Evolutionary conservation across 352 stramenopile genomes (phyloP).

Genomic region (Phytophthora uliginosa): DNA sequence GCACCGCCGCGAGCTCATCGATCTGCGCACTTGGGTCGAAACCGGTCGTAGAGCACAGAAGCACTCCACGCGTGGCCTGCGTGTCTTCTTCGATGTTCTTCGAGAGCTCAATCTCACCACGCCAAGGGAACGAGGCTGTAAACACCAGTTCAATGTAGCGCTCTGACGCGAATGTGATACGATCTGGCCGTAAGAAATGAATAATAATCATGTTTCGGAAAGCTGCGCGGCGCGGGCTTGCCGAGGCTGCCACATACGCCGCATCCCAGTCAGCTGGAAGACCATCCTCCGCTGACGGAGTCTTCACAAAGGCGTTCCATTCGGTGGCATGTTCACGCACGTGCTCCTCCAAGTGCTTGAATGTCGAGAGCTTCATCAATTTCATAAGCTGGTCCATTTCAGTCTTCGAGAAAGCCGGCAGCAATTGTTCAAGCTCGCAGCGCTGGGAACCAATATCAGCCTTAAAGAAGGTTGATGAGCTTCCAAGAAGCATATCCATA

Average conservation of each 20-base stretch:
- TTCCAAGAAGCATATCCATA: slow-evolving; percentile 76
- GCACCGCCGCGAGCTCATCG: slow-evolving; percentile 93
- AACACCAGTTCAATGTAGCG: slow-evolving; percentile 89
- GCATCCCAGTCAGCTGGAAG: slow-evolving; percentile 78
- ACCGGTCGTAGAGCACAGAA: slow-evolving; percentile 98
- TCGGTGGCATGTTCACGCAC: slow-evolving; percentile 63
- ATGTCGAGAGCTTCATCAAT: slow-evolving; percentile 76
- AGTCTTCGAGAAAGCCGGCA: slow-evolving; percentile 65
- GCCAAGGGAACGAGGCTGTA: slow-evolving; percentile 95
- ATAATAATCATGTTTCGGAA: slow-evolving; percentile 90
- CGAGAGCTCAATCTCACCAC: slow-evolving; percentile 94
- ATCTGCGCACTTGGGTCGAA: slow-evolving; percentile 99
- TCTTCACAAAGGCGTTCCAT: slow-evolving; percentile 89
- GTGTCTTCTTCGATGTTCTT: slow-evolving; percentile 95
- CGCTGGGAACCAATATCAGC: slow-evolving; percentile 47
- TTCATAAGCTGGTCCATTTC: slow-evolving; percentile 92
- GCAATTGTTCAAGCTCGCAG: slow-evolving; percentile 57
- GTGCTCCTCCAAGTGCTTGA: slow-evolving; percentile 83
- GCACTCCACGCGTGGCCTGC: slow-evolving; percentile 91
- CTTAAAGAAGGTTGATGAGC: slow-evolving; percentile 58
- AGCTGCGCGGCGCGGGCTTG: slow-evolving; percentile 63
- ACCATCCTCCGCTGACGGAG: slow-evolving; percentile 75
- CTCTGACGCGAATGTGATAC: slow-evolving; percentile 87
- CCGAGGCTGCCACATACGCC: slow-evolving; percentile 38
- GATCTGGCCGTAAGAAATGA: slow-evolving; percentile 90